phyloP scores from a whole-genome alignment of 106 monocot genomes.

The Dioscorea dumetorum region DNA sequence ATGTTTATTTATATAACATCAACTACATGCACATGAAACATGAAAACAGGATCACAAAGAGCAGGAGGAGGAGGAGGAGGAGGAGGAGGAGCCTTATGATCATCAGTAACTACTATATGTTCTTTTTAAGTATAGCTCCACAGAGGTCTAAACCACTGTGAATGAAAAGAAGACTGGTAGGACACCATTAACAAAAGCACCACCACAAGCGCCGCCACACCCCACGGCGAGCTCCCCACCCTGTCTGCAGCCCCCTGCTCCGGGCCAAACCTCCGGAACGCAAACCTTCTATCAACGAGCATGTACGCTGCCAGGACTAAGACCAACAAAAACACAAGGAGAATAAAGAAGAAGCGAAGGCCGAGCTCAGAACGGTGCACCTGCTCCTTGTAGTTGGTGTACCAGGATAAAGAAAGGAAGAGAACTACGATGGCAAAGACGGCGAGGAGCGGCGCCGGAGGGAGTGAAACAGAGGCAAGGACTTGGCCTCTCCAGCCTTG shows the following conservation, averaged over 20 bases:
- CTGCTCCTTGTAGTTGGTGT: slow-evolving; percentile 37
- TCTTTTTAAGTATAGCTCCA: slow-evolving; percentile 15
- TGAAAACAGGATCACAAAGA: too few species aligned
- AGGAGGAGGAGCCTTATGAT: too few species aligned
- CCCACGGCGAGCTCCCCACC: slow-evolving; percentile 70
- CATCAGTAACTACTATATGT: neutral
- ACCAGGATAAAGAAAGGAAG: slow-evolving; percentile 52
- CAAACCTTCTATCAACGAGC: slow-evolving; percentile 24
- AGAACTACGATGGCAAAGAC: slow-evolving; percentile 77
- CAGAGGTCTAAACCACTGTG: slow-evolving; percentile 28
- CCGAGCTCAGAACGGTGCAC: slow-evolving; percentile 30
- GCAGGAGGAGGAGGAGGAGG: too few species aligned
- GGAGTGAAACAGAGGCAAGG: slow-evolving; percentile 49
- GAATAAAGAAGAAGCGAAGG: slow-evolving; percentile 27
- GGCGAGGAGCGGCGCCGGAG: slow-evolving; percentile 50
- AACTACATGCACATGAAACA: too few species aligned
- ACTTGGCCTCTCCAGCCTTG: slow-evolving; percentile 47
- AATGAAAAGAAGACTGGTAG: slow-evolving; percentile 30
- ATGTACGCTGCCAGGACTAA: slow-evolving; percentile 20
- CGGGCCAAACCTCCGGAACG: slow-evolving; percentile 22
- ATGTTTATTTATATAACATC: too few species aligned
- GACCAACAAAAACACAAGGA: slow-evolving; percentile 30
- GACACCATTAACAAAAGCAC: slow-evolving; percentile 51
- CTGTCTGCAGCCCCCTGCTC: slow-evolving; percentile 34
- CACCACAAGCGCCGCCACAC: slow-evolving; percentile 44